Percentiles rank a stretch among this genome's conserved stretches.
Evolutionary conservation across 2,329 filamentous ascomycete genomes (phyloP).

Genomic region (Pyricularia grisea): DNA sequence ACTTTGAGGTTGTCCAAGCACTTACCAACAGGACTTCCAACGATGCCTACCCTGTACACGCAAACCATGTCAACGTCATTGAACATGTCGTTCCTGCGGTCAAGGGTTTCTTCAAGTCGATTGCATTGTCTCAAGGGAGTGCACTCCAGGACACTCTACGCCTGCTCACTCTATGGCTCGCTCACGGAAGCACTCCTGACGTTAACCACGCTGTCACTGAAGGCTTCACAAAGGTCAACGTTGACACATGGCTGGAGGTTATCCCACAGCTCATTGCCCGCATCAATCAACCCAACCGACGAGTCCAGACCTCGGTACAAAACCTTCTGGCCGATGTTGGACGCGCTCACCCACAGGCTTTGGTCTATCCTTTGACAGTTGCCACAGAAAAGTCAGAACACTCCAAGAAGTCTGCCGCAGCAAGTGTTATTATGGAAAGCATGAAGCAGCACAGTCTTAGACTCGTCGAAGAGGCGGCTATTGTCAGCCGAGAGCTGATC

Average conservation of each 20-base stretch:
- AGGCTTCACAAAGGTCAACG: conserved; percentile 82
- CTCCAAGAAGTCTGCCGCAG: conserved; percentile 75
- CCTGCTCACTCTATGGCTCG: conserved; percentile 91
- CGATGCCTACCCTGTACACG: conserved; percentile 24
- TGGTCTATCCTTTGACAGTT: conserved; percentile 95
- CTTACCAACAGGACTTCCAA: conserved; percentile 55
- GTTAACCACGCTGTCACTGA: conserved; percentile 85
- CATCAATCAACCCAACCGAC: conserved; percentile 89
- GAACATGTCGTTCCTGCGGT: conserved; percentile 93
- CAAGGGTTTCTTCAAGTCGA: conserved; percentile 94
- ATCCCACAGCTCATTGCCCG: conserved; percentile 95
- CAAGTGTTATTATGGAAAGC: conserved; percentile 90
- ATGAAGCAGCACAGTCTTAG: conserved; percentile 92
- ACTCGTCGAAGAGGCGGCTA: conserved; percentile 88
- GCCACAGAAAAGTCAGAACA: conserved; percentile 84
- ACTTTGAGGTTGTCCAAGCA: conserved; percentile 94
- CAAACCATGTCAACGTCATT: conserved; percentile 32
- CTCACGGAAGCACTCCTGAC: conserved; percentile 78
- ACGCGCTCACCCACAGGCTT: conserved; percentile 84
- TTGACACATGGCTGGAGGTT: conserved; percentile 98
- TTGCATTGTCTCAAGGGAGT: conserved; percentile 81
- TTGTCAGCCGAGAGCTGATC: conserved; percentile 94
- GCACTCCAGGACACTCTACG: conserved; percentile 92
- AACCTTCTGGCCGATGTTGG: conserved; percentile 88
- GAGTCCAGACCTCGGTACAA: conserved; percentile 85